phyloP scores from a whole-genome alignment of 768 basidiomycete species.

The Cystobasidium ongulense region DNA sequence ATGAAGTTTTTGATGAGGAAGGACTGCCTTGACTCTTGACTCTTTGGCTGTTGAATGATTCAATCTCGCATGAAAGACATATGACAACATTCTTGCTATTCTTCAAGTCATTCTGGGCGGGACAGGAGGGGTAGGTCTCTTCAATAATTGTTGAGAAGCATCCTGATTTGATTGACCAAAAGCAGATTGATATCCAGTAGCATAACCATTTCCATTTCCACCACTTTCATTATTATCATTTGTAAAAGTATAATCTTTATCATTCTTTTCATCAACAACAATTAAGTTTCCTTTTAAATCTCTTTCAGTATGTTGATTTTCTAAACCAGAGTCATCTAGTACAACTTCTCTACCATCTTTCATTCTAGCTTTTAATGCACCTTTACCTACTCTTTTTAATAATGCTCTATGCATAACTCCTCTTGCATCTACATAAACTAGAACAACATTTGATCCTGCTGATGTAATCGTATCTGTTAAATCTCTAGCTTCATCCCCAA shows the following conservation, averaged over 20 bases:
- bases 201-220: neutral
- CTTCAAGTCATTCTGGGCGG: neutral
- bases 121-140: neutral
- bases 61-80: too few relatives aligned
- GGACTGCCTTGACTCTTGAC: too few relatives aligned
- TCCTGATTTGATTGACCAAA: neutral
- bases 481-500: slow-evolving; percentile 15
- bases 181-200: neutral
- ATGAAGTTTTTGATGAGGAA: too few relatives aligned
- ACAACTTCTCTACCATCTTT: slow-evolving; percentile 27
- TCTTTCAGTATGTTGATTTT: slow-evolving; percentile 23
- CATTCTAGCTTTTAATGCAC: slow-evolving; percentile 19
- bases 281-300: slow-evolving; percentile 24
- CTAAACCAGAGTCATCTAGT: slow-evolving; percentile 22
- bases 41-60: too few relatives aligned
- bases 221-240: neutral
- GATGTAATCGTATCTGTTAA: slow-evolving; percentile 22
- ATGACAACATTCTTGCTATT: too few relatives aligned
- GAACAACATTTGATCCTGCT: slow-evolving; percentile 23
- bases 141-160: neutral
- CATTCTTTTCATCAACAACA: slow-evolving; percentile 1
- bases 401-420: slow-evolving; percentile 25
- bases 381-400: slow-evolving; percentile 26
- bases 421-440: slow-evolving; percentile 26
- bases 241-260: neutral